Percentiles rank a stretch among this genome's conserved stretches.
phyloP scores from a whole-genome alignment of 1,284 basidiomycete genomes.

The Entoloma clypeatum region DNA sequence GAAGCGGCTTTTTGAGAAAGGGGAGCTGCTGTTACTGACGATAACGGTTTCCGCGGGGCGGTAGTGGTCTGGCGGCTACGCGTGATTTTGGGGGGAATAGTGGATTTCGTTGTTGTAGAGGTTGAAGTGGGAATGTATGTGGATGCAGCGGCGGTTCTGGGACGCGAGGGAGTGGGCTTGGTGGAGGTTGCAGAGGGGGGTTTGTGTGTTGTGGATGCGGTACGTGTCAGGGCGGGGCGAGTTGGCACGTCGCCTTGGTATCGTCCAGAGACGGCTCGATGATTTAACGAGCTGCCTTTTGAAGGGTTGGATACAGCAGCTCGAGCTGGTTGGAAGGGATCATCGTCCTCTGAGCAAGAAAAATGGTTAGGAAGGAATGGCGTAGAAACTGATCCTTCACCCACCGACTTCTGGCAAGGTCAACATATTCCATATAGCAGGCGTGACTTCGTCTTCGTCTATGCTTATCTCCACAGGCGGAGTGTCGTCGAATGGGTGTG shows the following conservation, averaged over 20 bases:
- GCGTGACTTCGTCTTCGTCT: conserved; percentile 23
- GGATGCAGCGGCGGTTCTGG: neutral
- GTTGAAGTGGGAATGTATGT: neutral
- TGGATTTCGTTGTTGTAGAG: neutral
- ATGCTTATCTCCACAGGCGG: conserved; percentile 26
- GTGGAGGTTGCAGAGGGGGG: conserved; percentile 1
- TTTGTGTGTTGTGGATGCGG: neutral
- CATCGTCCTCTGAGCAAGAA: conserved; percentile 20
- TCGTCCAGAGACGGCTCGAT: neutral
- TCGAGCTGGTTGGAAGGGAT: conserved; percentile 19
- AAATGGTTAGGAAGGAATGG: conserved; percentile 2
- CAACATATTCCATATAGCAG: conserved; percentile 29
- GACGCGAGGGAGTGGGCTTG: neutral
- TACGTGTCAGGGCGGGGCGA: neutral
- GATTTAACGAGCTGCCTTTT: conserved; percentile 5
- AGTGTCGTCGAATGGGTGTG: conserved; percentile 35
- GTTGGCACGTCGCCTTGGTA: neutral
- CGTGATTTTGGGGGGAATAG: neutral
- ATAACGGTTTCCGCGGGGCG: conserved; percentile 1
- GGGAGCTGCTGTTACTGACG: neutral
- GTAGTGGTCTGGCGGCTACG: neutral
- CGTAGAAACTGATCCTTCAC: conserved; percentile 4
- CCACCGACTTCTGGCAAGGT: conserved; percentile 35
- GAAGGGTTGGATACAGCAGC: neutral
- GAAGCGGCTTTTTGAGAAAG: neutral